Percentiles rank a stretch among this genome's conserved stretches.
phyloP scores from a whole-genome alignment of 352 stramenopile genomes.

The Globisporangium paddicum region DNA sequence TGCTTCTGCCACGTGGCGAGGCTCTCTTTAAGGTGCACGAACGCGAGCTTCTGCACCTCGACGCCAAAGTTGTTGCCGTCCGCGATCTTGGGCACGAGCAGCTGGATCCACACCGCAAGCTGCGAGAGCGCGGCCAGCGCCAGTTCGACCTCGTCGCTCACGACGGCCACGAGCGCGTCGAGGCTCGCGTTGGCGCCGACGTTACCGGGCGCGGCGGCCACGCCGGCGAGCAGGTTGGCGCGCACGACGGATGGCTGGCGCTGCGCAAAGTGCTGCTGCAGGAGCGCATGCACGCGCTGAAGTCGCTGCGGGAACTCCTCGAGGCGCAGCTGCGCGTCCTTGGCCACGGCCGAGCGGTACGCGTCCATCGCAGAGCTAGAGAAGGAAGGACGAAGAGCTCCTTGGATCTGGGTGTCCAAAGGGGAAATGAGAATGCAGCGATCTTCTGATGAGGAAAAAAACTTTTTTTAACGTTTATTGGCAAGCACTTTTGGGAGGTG shows the following conservation, averaged over 20 bases:
- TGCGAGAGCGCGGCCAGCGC: conserved; percentile 39
- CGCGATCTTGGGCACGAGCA: conserved; percentile 69
- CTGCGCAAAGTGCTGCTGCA: conserved; percentile 41
- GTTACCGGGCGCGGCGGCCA: conserved; percentile 23
- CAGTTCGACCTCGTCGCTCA: conserved; percentile 52
- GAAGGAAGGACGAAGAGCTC: not conserved
- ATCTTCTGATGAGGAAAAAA: too few species aligned
- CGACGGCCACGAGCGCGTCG: conserved; percentile 29
- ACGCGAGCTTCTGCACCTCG: conserved; percentile 78
- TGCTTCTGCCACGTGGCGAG: conserved; percentile 68
- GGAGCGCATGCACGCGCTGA: conserved; percentile 34
- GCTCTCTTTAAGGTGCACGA: conserved; percentile 62
- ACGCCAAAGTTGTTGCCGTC: conserved; percentile 89
- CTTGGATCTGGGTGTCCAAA: not conserved
- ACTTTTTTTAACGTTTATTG: too few species aligned
- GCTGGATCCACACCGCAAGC: conserved; percentile 69
- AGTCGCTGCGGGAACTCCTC: conserved; percentile 42
- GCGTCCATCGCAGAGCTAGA: conserved; percentile 45
- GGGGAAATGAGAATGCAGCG: not conserved
- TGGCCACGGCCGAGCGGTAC: conserved; percentile 39
- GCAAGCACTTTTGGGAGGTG: too few species aligned
- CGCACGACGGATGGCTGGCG: conserved; percentile 36
- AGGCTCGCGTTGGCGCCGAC: conserved; percentile 40
- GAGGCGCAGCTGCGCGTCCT: conserved; percentile 37
- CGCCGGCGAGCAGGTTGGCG: conserved; percentile 27